phyloP scores from a whole-genome alignment of 345 rosid species.

The Trapa incisa region DNA sequence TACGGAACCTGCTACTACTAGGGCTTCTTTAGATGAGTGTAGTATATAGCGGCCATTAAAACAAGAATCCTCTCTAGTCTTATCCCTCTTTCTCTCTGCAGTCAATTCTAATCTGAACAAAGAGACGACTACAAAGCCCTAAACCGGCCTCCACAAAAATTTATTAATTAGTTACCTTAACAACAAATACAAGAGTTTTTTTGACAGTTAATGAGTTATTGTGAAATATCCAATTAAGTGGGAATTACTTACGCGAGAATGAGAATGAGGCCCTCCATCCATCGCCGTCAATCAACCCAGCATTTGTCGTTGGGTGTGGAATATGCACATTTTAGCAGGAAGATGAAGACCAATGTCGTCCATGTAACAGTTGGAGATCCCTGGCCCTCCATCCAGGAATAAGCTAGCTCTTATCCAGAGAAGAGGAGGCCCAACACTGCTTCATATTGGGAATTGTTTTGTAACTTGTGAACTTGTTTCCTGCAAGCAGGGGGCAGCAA shows the following conservation, averaged over 20 bases:
- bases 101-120: conserved; percentile 1
- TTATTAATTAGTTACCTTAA: background rate
- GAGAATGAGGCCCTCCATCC: no score
- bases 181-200: background rate
- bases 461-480: conserved; percentile 6
- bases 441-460: background rate
- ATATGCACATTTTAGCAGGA: no score
- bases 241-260: no score
- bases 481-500: conserved; percentile 19
- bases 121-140: conserved; percentile 1
- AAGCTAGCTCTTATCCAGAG: no score
- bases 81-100: background rate
- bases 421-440: background rate
- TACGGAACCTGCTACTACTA: background rate
- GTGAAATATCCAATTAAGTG: no score
- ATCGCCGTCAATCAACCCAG: no score
- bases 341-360: background rate
- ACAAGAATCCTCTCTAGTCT: no score
- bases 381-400: no score
- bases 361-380: background rate
- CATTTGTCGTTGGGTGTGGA: no score
- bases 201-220: no score
- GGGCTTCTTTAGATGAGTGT: background rate
- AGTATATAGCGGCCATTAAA: background rate
- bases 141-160: no score